Evolutionary conservation across 768 basidiomycete species (phyloP).

Genomic region (Tylopilus plumbeoviolaceoides): DNA sequence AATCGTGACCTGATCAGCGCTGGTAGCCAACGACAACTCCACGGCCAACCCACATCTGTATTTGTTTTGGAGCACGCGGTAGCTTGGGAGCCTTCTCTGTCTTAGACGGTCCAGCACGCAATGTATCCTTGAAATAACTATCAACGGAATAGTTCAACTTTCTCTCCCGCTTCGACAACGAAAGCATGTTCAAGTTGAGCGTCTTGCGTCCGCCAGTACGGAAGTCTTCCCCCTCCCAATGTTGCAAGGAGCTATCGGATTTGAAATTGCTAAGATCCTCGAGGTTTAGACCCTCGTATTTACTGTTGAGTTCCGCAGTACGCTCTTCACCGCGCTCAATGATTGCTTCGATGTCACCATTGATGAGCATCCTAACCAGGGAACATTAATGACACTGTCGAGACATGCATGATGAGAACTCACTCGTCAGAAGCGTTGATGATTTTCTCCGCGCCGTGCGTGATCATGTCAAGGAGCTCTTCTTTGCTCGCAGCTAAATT

Average conservation of each 20-base stretch:
- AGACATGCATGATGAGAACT: constrained; percentile 21
- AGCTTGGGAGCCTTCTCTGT: constrained; percentile 78
- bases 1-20: not conserved
- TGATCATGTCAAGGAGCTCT: constrained; percentile 96
- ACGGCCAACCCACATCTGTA: constrained; percentile 59
- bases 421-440: constrained; percentile 78
- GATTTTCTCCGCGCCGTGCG: constrained; percentile 95
- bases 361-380: constrained; percentile 56
- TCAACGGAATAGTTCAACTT: constrained; percentile 95
- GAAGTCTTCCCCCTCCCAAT: constrained; percentile 97
- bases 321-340: constrained; percentile 89
- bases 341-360: constrained; percentile 92
- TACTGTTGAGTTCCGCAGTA: constrained; percentile 81
- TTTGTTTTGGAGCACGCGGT: constrained; percentile 84
- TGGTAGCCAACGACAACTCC: not conserved
- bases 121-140: constrained; percentile 89
- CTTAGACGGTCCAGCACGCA: constrained; percentile 77
- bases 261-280: constrained; percentile 98
- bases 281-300: constrained; percentile 88
- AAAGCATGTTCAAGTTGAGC: constrained; percentile 73
- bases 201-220: constrained; percentile 69
- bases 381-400: not conserved
- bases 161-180: constrained; percentile 89
- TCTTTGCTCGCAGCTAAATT: constrained; percentile 86
- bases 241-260: constrained; percentile 83